Percentiles rank a stretch among this genome's conserved stretches.
These are phyloP conservation scores for Pelargonium australe DNA, from an alignment of 441 rosid genomes.

Conservation along the genomic window DNA sequence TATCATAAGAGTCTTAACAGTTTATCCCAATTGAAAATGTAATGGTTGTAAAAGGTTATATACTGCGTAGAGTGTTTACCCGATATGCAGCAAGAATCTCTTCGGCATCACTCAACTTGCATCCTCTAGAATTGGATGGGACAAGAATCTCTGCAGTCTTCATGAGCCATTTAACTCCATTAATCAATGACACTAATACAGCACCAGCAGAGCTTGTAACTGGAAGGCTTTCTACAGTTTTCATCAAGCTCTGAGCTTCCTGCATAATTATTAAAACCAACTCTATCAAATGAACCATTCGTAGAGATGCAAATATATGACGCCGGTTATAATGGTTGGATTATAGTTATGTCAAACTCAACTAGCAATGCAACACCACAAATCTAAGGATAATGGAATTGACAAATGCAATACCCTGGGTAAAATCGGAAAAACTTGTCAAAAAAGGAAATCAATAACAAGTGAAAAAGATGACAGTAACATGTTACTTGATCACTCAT, in stretches of 20 bases:
- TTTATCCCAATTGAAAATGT: neutral
- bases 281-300: constrained; percentile 8
- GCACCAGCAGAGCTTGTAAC: constrained; percentile 23
- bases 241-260: constrained; percentile 54
- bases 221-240: constrained; percentile 31
- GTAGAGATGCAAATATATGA: neutral
- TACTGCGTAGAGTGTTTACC: constrained; percentile 25
- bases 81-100: constrained; percentile 43
- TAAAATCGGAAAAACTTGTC: neutral
- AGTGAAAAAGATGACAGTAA: no score
- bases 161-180: constrained; percentile 53
- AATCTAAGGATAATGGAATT: constrained; percentile 1
- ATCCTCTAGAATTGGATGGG: constrained; percentile 32
- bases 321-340: no score
- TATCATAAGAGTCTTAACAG: constrained; percentile 10
- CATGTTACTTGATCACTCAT: no score
- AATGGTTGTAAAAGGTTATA: neutral
- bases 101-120: constrained; percentile 46
- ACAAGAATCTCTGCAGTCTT: constrained; percentile 39
- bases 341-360: no score
- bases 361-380: no score
- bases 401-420: constrained; percentile 5
- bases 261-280: constrained; percentile 23
- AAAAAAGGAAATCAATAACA: neutral
- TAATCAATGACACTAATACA: constrained; percentile 34